Evolutionary conservation across 2,329 filamentous ascomycete species (phyloP).

Genomic region (Fusarium pininemorale): DNA sequence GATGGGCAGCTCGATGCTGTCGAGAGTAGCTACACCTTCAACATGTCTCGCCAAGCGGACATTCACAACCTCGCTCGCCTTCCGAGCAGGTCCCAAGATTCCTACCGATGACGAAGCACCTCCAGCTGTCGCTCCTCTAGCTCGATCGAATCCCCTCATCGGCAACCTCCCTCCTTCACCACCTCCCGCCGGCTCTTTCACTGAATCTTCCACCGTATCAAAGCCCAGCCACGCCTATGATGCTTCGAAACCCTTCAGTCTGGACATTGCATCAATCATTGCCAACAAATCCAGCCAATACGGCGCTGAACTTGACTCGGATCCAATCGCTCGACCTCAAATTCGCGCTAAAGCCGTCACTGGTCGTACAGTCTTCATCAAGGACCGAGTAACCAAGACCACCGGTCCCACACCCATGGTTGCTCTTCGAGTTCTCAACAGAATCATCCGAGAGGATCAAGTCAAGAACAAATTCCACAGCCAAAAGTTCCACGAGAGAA

Average conservation of each 20-base stretch:
- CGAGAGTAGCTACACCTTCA: conserved; percentile 40
- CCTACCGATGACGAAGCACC: not conserved
- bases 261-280: conserved; percentile 51
- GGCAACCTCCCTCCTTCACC: conserved; percentile 7
- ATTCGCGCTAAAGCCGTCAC: conserved; percentile 47
- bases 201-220: not conserved
- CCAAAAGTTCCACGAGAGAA: conserved; percentile 79
- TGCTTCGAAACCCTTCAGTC: conserved; percentile 38
- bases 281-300: conserved; percentile 43
- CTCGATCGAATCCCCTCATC: conserved; percentile 12
- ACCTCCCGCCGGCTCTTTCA: conserved; percentile 14
- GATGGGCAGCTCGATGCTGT: conserved; percentile 46
- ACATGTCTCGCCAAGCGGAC: conserved; percentile 36
- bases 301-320: conserved; percentile 18
- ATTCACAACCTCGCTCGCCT: conserved; percentile 47
- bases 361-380: conserved; percentile 52
- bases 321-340: conserved; percentile 44
- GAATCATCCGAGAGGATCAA: conserved; percentile 60
- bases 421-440: conserved; percentile 55
- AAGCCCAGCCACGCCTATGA: conserved; percentile 37
- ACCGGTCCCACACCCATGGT: conserved; percentile 53
- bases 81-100: conserved; percentile 37
- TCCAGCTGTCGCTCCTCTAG: not conserved
- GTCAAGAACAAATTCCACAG: conserved; percentile 62
- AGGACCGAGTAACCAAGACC: conserved; percentile 39